phyloP scores from a whole-genome alignment of 2,329 filamentous ascomycete species.

The Metarhizium sp. region DNA sequence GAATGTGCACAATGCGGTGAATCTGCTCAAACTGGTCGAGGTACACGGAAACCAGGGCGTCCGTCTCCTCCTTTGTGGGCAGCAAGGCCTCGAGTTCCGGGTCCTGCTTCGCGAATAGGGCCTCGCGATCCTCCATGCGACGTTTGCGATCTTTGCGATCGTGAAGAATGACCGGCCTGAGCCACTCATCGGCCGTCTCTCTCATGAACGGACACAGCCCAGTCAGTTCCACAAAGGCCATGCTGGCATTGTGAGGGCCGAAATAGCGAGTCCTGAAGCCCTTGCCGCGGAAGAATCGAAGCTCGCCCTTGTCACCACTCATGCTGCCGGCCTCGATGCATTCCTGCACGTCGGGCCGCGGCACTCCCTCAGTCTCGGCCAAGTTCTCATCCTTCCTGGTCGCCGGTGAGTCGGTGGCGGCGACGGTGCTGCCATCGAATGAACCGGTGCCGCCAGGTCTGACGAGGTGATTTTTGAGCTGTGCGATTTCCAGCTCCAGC shows the following conservation, averaged over 20 bases:
- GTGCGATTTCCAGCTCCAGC: constrained; percentile 48
- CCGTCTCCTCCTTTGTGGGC: constrained; percentile 36
- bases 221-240: constrained; percentile 49
- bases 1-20: constrained; percentile 49
- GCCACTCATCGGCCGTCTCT: constrained; percentile 52
- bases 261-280: constrained; percentile 52
- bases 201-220: constrained; percentile 53
- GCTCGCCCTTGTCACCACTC: constrained; percentile 39
- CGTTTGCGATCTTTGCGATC: constrained; percentile 46
- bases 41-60: constrained; percentile 40
- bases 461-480: constrained; percentile 42
- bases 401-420: constrained; percentile 32
- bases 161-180: constrained; percentile 47
- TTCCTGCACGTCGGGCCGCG: constrained; percentile 27
- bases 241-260: constrained; percentile 50
- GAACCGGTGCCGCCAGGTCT: constrained; percentile 32
- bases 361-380: constrained; percentile 21
- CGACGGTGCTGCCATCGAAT: constrained; percentile 43
- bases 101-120: constrained; percentile 37
- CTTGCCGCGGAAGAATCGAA: constrained; percentile 48
- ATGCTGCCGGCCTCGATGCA: constrained; percentile 30
- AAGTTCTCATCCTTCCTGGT: constrained; percentile 33
- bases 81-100: constrained; percentile 39
- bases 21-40: constrained; percentile 47
- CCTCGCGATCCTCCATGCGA: constrained; percentile 42